phyloP scores from a whole-genome alignment of 208 protist species.

The Leptomonas seymouri region DNA sequence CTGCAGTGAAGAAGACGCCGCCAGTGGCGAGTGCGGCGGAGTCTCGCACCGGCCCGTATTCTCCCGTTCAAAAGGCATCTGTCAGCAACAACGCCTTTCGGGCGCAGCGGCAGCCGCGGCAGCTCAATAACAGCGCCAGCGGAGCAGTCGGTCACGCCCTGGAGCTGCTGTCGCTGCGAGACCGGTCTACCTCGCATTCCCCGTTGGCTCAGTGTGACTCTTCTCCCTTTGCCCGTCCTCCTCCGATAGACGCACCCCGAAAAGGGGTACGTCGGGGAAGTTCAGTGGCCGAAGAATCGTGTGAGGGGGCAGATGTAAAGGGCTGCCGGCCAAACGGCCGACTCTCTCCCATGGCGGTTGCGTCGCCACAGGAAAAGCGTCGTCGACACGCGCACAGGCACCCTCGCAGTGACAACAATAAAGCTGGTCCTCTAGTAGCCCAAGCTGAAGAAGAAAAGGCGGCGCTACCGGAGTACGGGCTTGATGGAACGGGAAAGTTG shows the following conservation, averaged over 20 bases:
- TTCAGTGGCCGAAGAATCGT: background rate
- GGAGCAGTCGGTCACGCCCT: slow-evolving; percentile 14
- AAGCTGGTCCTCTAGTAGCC: background rate
- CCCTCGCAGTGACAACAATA: background rate
- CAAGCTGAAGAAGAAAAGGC: background rate
- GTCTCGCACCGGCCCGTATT: background rate
- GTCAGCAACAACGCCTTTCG: background rate
- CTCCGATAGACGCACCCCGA: background rate
- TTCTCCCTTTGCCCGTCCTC: background rate
- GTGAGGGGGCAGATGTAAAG: background rate
- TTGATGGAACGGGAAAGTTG: slow-evolving; percentile 1
- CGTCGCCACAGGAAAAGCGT: background rate
- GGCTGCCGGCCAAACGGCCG: background rate
- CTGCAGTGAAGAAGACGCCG: background rate
- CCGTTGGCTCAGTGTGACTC: slow-evolving; percentile 7
- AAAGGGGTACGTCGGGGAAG: background rate
- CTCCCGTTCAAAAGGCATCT: background rate
- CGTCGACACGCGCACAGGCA: background rate
- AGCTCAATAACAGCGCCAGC: slow-evolving; percentile 2
- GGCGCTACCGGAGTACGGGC: background rate
- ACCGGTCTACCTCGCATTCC: slow-evolving; percentile 8
- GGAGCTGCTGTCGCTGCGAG: slow-evolving; percentile 27
- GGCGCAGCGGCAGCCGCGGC: background rate
- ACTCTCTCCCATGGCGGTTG: slow-evolving; percentile 13
- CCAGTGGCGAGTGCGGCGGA: too few species aligned